Conservation (phyloP, 257 asterid genomes). For the Solanum verrucosum region DNA sequence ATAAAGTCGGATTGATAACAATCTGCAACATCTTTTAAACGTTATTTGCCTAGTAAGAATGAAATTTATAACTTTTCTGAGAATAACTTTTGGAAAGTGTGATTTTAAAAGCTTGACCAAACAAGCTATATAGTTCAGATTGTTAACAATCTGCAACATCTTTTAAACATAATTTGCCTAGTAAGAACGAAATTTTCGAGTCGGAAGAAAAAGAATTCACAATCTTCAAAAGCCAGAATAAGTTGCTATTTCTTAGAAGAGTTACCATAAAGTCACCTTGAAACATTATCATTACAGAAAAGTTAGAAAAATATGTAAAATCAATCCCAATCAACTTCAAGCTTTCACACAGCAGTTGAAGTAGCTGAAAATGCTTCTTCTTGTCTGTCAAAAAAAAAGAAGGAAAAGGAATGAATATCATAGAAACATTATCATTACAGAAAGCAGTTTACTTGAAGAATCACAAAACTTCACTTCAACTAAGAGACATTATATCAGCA, state of each 20-base stretch:
- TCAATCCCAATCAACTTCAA: slow-evolving; percentile 6
- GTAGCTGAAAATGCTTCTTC: slow-evolving; percentile 80
- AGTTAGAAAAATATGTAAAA: neutral
- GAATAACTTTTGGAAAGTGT: neutral
- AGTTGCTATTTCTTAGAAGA: neutral
- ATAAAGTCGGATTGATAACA: too few species aligned
- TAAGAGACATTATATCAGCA: neutral
- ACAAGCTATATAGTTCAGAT: neutral
- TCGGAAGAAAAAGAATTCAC: neutral
- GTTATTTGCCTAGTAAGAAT: neutral
- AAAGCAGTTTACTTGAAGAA: too few species aligned
- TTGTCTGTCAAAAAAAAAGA: slow-evolving; percentile 26
- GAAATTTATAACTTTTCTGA: too few species aligned
- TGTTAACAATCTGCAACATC: neutral
- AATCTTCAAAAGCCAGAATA: neutral
- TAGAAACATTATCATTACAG: neutral
- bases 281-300: neutral
- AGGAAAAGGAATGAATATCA: neutral
- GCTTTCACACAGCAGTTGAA: slow-evolving; percentile 87
- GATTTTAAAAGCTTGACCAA: neutral
- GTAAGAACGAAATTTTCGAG: neutral
- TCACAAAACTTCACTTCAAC: neutral
- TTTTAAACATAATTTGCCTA: neutral
- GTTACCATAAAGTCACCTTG: neutral
- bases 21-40: too few species aligned